phyloP scores from a whole-genome alignment of 805 yeast species.

The Blastobotrys peoriensis region DNA sequence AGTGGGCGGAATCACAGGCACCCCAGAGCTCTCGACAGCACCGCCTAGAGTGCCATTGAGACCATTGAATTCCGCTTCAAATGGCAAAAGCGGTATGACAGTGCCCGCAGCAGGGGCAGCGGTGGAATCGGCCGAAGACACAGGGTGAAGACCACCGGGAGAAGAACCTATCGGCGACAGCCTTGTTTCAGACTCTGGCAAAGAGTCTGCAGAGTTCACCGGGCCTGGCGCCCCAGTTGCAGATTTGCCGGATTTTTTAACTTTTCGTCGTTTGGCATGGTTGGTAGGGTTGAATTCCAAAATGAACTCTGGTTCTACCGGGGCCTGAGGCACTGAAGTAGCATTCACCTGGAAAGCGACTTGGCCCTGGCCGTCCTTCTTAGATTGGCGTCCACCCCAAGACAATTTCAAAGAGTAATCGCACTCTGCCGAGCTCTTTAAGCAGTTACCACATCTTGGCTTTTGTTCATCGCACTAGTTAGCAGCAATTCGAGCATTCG shows the following conservation, averaged over 20 bases:
- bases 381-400: slow-evolving; percentile 76
- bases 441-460: slow-evolving; percentile 57
- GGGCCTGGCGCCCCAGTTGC: background rate
- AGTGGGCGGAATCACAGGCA: background rate
- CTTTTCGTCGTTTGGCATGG: background rate
- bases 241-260: background rate
- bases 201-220: background rate
- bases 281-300: background rate
- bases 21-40: background rate
- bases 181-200: background rate
- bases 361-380: slow-evolving; percentile 30
- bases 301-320: background rate
- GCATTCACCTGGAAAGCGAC: background rate
- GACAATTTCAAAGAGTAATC: slow-evolving; percentile 58
- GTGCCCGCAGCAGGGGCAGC: background rate
- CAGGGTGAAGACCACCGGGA: background rate
- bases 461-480: slow-evolving; percentile 62
- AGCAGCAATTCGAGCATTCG: no score
- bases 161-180: background rate
- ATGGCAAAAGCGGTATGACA: background rate
- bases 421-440: slow-evolving; percentile 41
- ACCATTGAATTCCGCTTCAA: background rate
- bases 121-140: background rate
- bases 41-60: background rate
- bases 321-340: background rate